Evolutionary conservation across 441 rosid genomes (phyloP).

Genomic region (Euphorbia celastroides): DNA sequence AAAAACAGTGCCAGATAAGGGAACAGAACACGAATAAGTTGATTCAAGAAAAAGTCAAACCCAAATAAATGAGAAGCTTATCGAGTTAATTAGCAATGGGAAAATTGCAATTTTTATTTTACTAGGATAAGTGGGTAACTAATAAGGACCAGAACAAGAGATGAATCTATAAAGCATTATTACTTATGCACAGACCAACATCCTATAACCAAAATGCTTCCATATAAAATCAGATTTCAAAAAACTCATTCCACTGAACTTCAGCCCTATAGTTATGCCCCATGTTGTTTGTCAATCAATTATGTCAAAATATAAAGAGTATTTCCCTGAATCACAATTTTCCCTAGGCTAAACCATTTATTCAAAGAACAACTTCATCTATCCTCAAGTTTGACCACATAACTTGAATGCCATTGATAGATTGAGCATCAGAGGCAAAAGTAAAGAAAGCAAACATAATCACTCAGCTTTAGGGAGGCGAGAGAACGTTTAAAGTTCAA

Average conservation of each 20-base stretch:
- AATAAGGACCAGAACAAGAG: background rate
- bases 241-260: background rate
- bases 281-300: background rate
- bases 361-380: background rate
- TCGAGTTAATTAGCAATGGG: background rate
- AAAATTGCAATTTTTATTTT: background rate
- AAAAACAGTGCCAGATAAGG: slow-evolving; percentile 5
- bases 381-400: background rate
- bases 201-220: background rate
- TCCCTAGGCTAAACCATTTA: background rate
- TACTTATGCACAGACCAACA: background rate
- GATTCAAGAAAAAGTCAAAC: background rate
- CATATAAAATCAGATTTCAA: background rate
- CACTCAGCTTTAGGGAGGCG: too few relatives aligned
- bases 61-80: background rate
- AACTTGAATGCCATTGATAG: background rate
- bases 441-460: background rate
- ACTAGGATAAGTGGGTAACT: slow-evolving; percentile 3
- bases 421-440: slow-evolving; percentile 11
- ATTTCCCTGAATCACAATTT: background rate
- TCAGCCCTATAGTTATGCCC: background rate
- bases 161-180: background rate
- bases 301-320: background rate
- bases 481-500: too few relatives aligned
- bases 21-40: background rate